Evolutionary conservation across 768 basidiomycete species (phyloP).

Genomic region (Chalciporus piperatus): DNA sequence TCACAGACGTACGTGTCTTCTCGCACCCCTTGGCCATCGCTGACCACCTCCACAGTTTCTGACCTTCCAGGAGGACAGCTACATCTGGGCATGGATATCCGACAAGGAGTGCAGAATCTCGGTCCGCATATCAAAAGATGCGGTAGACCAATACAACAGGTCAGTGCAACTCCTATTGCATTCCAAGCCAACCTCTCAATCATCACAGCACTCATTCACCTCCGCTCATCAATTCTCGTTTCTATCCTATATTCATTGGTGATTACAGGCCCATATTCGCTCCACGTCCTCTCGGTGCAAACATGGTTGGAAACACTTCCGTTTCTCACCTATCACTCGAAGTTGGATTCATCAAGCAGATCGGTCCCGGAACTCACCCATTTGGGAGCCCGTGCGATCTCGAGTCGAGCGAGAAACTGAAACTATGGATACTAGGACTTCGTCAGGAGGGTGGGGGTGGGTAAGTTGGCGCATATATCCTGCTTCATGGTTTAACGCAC

Average conservation of each 20-base stretch:
- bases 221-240: slow-evolving; percentile 44
- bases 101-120: slow-evolving; percentile 53
- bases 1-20: slow-evolving; percentile 46
- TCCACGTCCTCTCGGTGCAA: slow-evolving; percentile 46
- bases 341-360: slow-evolving; percentile 39
- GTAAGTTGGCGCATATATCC: slow-evolving; percentile 37
- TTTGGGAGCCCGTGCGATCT: slow-evolving; percentile 54
- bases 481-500: neutral
- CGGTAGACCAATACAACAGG: slow-evolving; percentile 43
- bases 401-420: slow-evolving; percentile 39
- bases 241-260: slow-evolving; percentile 47
- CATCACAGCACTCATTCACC: slow-evolving; percentile 23
- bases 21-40: neutral
- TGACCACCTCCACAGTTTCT: slow-evolving; percentile 45
- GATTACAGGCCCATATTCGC: slow-evolving; percentile 50
- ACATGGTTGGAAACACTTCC: slow-evolving; percentile 38
- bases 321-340: slow-evolving; percentile 50
- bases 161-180: slow-evolving; percentile 22
- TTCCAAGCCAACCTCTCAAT: slow-evolving; percentile 2
- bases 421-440: slow-evolving; percentile 56
- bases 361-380: slow-evolving; percentile 41
- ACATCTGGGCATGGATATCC: slow-evolving; percentile 64
- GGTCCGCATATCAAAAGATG: slow-evolving; percentile 53
- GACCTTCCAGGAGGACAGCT: slow-evolving; percentile 43
- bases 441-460: slow-evolving; percentile 56